Conservation (phyloP, 169 alveolate species). For the Plasmodium yoelii region DNA sequence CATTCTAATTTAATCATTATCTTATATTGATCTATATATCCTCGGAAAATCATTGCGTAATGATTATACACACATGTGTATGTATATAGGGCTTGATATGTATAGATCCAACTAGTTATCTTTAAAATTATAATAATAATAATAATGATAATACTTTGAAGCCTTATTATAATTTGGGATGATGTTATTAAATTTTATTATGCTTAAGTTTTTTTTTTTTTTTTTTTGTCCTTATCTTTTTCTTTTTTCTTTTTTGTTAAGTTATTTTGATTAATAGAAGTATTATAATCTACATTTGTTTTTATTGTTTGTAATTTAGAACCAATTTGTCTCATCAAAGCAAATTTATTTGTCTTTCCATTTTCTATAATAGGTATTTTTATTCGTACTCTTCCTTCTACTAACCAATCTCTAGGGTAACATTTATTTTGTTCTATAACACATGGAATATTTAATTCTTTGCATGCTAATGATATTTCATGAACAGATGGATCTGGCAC, state of each 20-base stretch:
- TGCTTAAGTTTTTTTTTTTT: slow-evolving; percentile 7
- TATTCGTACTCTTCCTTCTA: slow-evolving; percentile 84
- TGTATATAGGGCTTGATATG: too few relatives aligned
- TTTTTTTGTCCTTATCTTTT: slow-evolving; percentile 7
- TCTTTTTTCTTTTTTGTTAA: slow-evolving; percentile 33
- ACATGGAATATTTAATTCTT: slow-evolving; percentile 79
- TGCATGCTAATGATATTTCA: slow-evolving; percentile 83
- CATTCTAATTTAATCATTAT: too few relatives aligned
- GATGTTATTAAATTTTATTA: too few relatives aligned
- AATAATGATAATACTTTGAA: too few relatives aligned
- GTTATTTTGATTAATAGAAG: slow-evolving; percentile 1
- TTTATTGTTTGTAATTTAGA: slow-evolving; percentile 57
- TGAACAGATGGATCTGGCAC: slow-evolving; percentile 83
- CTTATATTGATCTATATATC: too few relatives aligned
- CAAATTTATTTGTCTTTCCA: slow-evolving; percentile 25
- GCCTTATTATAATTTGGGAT: too few relatives aligned
- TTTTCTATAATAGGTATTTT: slow-evolving; percentile 31
- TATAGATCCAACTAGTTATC: too few relatives aligned
- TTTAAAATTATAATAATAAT: background rate
- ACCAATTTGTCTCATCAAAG: slow-evolving; percentile 59
- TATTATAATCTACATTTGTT: slow-evolving; percentile 27
- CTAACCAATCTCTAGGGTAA: slow-evolving; percentile 83
- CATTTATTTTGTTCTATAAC: slow-evolving; percentile 81
- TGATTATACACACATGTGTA: too few relatives aligned
- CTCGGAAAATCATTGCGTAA: too few relatives aligned